Evolutionary conservation across 129 eudicot species (phyloP).

Genomic region (Deinandra increscens): DNA sequence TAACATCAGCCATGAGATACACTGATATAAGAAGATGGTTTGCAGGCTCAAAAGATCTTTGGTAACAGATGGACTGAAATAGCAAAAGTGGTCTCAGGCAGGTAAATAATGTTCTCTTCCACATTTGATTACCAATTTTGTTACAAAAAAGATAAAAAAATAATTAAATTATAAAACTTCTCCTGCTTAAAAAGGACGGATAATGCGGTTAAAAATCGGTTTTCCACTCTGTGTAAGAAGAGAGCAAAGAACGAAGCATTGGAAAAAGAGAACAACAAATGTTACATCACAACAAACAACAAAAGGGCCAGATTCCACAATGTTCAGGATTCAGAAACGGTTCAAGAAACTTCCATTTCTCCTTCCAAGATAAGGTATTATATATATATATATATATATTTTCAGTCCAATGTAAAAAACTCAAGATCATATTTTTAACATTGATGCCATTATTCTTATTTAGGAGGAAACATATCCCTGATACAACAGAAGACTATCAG

Average conservation of each 20-base stretch:
- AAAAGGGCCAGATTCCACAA: conserved; percentile 34
- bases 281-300: conserved; percentile 51
- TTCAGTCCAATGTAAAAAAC: neutral
- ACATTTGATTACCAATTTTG: neutral
- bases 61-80: conserved; percentile 99
- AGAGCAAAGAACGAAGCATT: conserved; percentile 72
- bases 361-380: conserved; percentile 62
- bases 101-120: conserved; percentile 41
- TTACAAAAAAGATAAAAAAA: neutral
- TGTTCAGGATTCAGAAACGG: conserved; percentile 22
- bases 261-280: conserved; percentile 61
- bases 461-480: conserved; percentile 52
- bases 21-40: conserved; percentile 29
- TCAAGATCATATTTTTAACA: neutral
- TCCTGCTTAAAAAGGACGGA: conserved; percentile 57
- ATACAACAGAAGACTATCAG: conserved; percentile 35
- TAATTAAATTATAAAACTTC: neutral
- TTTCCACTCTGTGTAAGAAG: conserved; percentile 81
- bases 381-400: conserved; percentile 11
- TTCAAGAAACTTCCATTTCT: conserved; percentile 41
- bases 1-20: neutral
- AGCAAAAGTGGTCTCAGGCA: conserved; percentile 97
- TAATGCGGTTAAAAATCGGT: conserved; percentile 95
- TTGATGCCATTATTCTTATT: conserved; percentile 22
- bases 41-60: conserved; percentile 93